Conservation (phyloP, 371 early-diverging fungal genomes). For the Mortierella sp. region DNA sequence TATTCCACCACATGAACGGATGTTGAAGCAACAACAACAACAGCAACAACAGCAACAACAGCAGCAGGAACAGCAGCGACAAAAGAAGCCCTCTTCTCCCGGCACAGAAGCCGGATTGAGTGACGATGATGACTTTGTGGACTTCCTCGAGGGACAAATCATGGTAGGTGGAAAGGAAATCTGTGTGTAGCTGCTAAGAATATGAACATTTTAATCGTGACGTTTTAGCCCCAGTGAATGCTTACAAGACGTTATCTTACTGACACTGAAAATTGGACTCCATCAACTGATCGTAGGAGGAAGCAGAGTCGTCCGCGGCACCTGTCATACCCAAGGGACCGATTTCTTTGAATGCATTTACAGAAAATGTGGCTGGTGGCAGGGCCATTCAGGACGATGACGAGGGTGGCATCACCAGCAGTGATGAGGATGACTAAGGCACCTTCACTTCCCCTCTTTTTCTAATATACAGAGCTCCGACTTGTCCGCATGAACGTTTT, state of each 20-base stretch:
- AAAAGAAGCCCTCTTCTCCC: constrained; percentile 8
- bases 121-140: constrained; percentile 46
- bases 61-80: constrained; percentile 1
- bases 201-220: too few species aligned
- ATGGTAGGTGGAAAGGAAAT: constrained; percentile 17
- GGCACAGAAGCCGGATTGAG: constrained; percentile 16
- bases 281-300: constrained; percentile 1
- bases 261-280: too few species aligned
- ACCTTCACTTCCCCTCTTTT: too few species aligned
- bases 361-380: constrained; percentile 50
- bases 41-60: constrained; percentile 38
- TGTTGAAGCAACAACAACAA: constrained; percentile 26
- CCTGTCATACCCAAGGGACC: constrained; percentile 23
- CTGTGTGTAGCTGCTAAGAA: neutral
- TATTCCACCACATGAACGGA: constrained; percentile 37
- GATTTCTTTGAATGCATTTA: constrained; percentile 50
- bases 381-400: constrained; percentile 28
- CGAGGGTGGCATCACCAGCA: constrained; percentile 48
- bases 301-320: constrained; percentile 5
- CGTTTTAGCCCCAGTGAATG: too few species aligned
- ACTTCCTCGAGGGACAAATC: constrained; percentile 41
- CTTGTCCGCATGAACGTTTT: too few species aligned
- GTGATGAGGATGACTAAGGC: constrained; percentile 52
- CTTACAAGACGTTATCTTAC: too few species aligned
- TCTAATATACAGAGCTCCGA: too few species aligned